Conservation (phyloP, 768 basidiomycete genomes). For the Collybia nuda region DNA sequence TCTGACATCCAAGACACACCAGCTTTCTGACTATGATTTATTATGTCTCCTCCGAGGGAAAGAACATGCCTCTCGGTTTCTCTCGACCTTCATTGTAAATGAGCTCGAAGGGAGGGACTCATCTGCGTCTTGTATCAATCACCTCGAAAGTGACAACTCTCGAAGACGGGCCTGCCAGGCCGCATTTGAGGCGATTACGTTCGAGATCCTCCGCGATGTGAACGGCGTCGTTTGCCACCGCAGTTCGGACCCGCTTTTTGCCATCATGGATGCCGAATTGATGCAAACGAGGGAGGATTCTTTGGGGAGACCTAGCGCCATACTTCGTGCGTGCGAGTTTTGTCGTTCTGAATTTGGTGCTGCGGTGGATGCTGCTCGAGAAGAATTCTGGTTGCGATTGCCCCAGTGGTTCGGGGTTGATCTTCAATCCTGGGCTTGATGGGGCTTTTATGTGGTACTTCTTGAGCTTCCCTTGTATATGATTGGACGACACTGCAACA, state of each 20-base stretch:
- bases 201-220: conserved; percentile 72
- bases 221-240: conserved; percentile 67
- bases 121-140: conserved; percentile 46
- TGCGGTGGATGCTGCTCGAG: conserved; percentile 58
- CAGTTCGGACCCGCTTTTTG: conserved; percentile 69
- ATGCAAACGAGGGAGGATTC: conserved; percentile 62
- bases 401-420: conserved; percentile 68
- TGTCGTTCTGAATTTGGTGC: conserved; percentile 63
- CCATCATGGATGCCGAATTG: conserved; percentile 63
- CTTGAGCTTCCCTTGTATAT: background rate
- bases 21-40: conserved; percentile 53
- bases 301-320: conserved; percentile 36
- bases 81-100: conserved; percentile 76
- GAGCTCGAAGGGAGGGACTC: conserved; percentile 67
- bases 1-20: conserved; percentile 31
- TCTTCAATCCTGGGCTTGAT: conserved; percentile 23
- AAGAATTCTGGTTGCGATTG: conserved; percentile 64
- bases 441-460: conserved; percentile 4
- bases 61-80: conserved; percentile 70
- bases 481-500: too few relatives aligned
- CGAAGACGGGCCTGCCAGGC: conserved; percentile 61
- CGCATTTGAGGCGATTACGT: conserved; percentile 73
- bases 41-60: conserved; percentile 64
- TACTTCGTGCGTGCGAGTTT: conserved; percentile 61
- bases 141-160: conserved; percentile 42